These are phyloP conservation scores for Melampsora occidentalis DNA, from an alignment of 1,284 basidiomycete species.

Conservation along the genomic window DNA sequence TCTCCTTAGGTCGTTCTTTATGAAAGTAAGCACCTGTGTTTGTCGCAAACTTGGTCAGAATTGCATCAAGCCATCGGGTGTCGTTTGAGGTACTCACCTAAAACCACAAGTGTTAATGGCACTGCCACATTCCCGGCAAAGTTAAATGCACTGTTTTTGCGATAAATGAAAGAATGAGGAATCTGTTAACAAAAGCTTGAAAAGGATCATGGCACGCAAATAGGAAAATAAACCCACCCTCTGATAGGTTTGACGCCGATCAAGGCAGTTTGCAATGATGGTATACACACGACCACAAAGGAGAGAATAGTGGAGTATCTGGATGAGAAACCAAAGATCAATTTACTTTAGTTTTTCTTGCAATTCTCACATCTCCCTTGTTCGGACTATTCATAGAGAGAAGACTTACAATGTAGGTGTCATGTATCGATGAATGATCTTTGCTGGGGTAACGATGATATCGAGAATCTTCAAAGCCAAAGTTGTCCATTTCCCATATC, in stretches of 20 bases:
- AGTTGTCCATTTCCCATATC: conserved; percentile 25
- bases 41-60: not conserved
- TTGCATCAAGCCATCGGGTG: not conserved
- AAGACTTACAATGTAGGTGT: conserved; percentile 45
- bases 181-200: not conserved
- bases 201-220: not conserved
- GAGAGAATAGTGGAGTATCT: conserved; percentile 55
- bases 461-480: conserved; percentile 48
- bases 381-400: not conserved
- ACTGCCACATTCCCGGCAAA: conserved; percentile 55
- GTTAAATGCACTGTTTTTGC: conserved; percentile 52
- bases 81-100: conserved; percentile 48
- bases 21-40: conserved; percentile 36
- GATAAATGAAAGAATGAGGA: not conserved
- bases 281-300: conserved; percentile 55
- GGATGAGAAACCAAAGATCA: conserved; percentile 24
- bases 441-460: conserved; percentile 44
- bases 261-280: conserved; percentile 53
- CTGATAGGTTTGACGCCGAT: conserved; percentile 53
- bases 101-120: conserved; percentile 56
- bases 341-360: not conserved
- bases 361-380: not conserved
- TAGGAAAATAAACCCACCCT: conserved; percentile 45
- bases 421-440: conserved; percentile 48
- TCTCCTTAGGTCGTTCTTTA: not conserved